Conservation (phyloP, 2,329 filamentous ascomycete genomes). For the Cytospora piceae region DNA sequence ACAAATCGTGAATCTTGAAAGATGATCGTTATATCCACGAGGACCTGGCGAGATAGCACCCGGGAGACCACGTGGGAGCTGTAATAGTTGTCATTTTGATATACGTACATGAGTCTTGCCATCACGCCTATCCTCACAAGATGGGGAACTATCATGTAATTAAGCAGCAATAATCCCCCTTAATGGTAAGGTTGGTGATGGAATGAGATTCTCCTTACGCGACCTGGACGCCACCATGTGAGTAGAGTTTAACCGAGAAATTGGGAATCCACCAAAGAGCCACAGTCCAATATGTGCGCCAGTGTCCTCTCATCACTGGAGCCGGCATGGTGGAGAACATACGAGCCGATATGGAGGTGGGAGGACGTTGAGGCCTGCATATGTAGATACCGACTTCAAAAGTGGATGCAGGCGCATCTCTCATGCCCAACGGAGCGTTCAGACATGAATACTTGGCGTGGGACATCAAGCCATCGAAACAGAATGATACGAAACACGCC, state of each 20-base stretch:
- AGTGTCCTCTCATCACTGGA: too few species aligned
- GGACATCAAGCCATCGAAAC: conserved; percentile 26
- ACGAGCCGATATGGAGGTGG: conserved; percentile 33
- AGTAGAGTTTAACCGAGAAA: too few species aligned
- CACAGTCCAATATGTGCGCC: too few species aligned
- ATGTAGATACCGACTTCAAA: conserved; percentile 28
- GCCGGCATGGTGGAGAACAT: conserved; percentile 28
- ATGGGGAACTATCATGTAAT: too few species aligned
- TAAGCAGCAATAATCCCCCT: too few species aligned
- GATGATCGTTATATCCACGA: conserved; percentile 33
- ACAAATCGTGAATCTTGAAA: conserved; percentile 34
- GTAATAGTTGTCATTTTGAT: conserved; percentile 32
- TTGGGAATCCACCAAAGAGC: too few species aligned
- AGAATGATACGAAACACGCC: conserved; percentile 30
- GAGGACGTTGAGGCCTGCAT: conserved; percentile 33
- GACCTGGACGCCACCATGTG: too few species aligned
- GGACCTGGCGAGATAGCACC: conserved; percentile 31
- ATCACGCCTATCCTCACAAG: too few species aligned
- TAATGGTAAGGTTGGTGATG: too few species aligned
- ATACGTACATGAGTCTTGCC: too few species aligned
- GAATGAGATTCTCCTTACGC: too few species aligned
- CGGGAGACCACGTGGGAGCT: conserved; percentile 31
- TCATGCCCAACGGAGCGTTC: conserved; percentile 21
- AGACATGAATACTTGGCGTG: conserved; percentile 19
- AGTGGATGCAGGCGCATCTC: conserved; percentile 30